phyloP scores from a whole-genome alignment of 495 filamentous ascomycete species.

The Penicillium daleae region DNA sequence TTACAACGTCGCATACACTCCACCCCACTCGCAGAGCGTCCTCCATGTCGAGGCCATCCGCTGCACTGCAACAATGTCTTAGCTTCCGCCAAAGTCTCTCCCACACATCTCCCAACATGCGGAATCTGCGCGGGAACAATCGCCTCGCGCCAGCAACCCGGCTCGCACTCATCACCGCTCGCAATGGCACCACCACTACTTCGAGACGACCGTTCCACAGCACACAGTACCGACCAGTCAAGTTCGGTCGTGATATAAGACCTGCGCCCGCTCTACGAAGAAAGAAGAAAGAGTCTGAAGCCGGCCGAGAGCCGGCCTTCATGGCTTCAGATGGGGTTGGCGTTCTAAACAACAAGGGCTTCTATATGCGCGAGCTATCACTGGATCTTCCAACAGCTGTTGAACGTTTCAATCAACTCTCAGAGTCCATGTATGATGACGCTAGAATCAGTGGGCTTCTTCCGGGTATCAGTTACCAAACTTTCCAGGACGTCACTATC shows the following conservation, averaged over 20 bases:
- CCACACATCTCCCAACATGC: neutral
- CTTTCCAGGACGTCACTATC: constrained; percentile 24
- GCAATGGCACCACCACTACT: constrained; percentile 2
- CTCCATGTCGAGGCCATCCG: constrained; percentile 20
- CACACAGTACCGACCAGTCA: constrained; percentile 12
- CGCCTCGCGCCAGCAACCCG: constrained; percentile 9
- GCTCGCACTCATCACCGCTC: constrained; percentile 12
- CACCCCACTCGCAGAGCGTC: neutral
- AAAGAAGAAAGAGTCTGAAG: neutral
- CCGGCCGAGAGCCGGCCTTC: neutral
- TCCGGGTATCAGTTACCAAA: constrained; percentile 16
- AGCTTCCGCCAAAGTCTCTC: constrained; percentile 15
- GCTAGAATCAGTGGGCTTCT: constrained; percentile 6
- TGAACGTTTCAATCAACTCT: neutral
- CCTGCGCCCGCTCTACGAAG: constrained; percentile 2
- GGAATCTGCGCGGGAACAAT: neutral
- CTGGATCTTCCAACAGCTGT: neutral
- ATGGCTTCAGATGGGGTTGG: neutral
- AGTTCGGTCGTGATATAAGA: neutral
- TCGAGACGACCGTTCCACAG: constrained; percentile 26
- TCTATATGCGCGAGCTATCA: neutral
- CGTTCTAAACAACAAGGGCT: neutral
- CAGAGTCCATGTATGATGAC: constrained; percentile 6
- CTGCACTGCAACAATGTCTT: constrained; percentile 18
- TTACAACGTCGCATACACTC: constrained; percentile 3